These are phyloP conservation scores for Reutealis trisperma DNA, from an alignment of 345 rosid species.

Conservation along the genomic window DNA sequence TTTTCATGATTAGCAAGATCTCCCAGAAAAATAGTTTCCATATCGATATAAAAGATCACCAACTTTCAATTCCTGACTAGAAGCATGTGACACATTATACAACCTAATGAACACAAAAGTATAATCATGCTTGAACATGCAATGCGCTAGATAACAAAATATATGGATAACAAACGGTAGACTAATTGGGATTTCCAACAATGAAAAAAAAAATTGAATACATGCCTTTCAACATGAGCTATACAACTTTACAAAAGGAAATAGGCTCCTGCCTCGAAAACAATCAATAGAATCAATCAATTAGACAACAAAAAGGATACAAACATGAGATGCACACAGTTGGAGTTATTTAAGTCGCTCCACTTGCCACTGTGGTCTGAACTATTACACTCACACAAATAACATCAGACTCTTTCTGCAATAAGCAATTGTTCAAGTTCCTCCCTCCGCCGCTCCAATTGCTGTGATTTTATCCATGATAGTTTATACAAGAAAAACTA, in stretches of 20 bases:
- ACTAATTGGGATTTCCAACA: neutral
- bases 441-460: conserved; percentile 72
- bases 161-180: neutral
- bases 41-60: neutral
- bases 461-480: conserved; percentile 43
- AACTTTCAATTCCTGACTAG: neutral
- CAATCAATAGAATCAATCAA: neutral
- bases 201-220: neutral
- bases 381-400: neutral
- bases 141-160: neutral
- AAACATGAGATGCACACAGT: neutral
- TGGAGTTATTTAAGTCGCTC: neutral
- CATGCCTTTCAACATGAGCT: neutral
- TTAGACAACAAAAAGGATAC: conserved; percentile 2
- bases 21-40: neutral
- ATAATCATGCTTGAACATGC: neutral
- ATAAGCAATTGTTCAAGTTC: conserved; percentile 87
- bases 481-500: neutral
- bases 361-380: conserved; percentile 1
- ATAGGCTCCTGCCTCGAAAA: neutral
- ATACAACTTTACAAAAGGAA: neutral
- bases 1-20: neutral
- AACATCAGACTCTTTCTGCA: conserved; percentile 43
- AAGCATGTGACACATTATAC: neutral
- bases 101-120: neutral